Percentiles rank a stretch among this genome's conserved stretches.
Evolutionary conservation across 108 stramenopile genomes (phyloP).

Genomic region (Fistulifera solaris): DNA sequence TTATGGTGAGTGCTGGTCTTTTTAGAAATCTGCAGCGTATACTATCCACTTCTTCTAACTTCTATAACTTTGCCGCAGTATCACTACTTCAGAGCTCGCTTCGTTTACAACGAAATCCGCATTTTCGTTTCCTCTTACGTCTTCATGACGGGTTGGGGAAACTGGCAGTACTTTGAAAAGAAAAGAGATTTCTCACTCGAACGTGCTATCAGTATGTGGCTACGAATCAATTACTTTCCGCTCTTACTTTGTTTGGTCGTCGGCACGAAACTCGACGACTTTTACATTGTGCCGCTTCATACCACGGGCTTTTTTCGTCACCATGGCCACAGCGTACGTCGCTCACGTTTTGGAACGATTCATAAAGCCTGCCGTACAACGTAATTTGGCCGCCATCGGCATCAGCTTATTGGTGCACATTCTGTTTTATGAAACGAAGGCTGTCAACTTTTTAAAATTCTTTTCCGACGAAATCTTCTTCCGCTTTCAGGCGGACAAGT

Average conservation of each 20-base stretch:
- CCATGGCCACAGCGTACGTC: slow-evolving; percentile 58
- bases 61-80: slow-evolving; percentile 65
- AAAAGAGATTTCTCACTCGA: slow-evolving; percentile 80
- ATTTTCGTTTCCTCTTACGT: slow-evolving; percentile 72
- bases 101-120: slow-evolving; percentile 90
- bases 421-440: slow-evolving; percentile 52
- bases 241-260: slow-evolving; percentile 67
- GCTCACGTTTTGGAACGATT: slow-evolving; percentile 20
- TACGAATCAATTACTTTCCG: slow-evolving; percentile 90
- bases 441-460: slow-evolving; percentile 33
- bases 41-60: neutral
- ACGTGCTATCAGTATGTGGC: slow-evolving; percentile 81
- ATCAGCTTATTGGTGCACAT: slow-evolving; percentile 41
- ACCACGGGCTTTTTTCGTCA: slow-evolving; percentile 61
- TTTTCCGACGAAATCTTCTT: slow-evolving; percentile 61
- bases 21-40: slow-evolving; percentile 1
- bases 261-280: slow-evolving; percentile 76
- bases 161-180: slow-evolving; percentile 84
- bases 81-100: slow-evolving; percentile 84
- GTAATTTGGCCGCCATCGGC: slow-evolving; percentile 28
- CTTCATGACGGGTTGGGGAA: slow-evolving; percentile 81
- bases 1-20: slow-evolving; percentile 23
- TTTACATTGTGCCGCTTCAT: slow-evolving; percentile 93
- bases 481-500: slow-evolving; percentile 64
- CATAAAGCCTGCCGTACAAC: neutral